Evolutionary conservation across 805 yeast genomes (phyloP), one percentile per base, ranked within the genome.

Genomic region (Candida silvicultrix): DNA sequence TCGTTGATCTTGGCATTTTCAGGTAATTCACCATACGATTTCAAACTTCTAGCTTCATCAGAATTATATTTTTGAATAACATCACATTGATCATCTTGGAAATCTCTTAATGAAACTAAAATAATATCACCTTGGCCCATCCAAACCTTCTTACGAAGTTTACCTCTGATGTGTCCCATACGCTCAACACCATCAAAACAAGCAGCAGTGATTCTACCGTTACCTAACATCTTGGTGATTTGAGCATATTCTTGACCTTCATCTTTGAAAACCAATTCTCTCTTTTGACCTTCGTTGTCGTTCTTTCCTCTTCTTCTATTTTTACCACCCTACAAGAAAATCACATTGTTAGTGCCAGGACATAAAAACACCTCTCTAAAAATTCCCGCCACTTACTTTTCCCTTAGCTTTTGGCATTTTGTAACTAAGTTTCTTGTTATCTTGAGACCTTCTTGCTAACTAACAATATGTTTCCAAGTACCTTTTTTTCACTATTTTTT

Each of bases 231-330:
- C 72, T 89, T 92, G 67, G 92, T 81, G 65, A 94, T 94, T 74
- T 95, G 99, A 47, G 97, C 99, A 63, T 94, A 94, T 69, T 94
- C 98, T 75, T 94, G 99, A 48, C 96, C 96, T 62, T 94, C 99
- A 53, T 94, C 99, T 62, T 83, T 89, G 67, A 77, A 80, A 65
- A 82, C 78, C 59, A 94, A 79, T 67, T 94, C 99, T 74, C 99
- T 88, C 77, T 94, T 94, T 71, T 89, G 90, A 53, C 85, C 82
- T 49, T 79, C 84, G 68, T 82, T 81, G 66, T 85, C 96, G 69
- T 90, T 90, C 92, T 94, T 94, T 69, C 99, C 99, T 80, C 97
- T 86, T 78, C 99, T 75, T 67, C 83, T 92, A 73, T 88, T 85
- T 71, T 86, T 86, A 70, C 95, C 95, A 69, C 95, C 94, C 37